A percentile compares a stretch with the other conserved stretches of the same genome.
phyloP scores from a whole-genome alignment of 257 asterid genomes.

The Solanum verrucosum region DNA sequence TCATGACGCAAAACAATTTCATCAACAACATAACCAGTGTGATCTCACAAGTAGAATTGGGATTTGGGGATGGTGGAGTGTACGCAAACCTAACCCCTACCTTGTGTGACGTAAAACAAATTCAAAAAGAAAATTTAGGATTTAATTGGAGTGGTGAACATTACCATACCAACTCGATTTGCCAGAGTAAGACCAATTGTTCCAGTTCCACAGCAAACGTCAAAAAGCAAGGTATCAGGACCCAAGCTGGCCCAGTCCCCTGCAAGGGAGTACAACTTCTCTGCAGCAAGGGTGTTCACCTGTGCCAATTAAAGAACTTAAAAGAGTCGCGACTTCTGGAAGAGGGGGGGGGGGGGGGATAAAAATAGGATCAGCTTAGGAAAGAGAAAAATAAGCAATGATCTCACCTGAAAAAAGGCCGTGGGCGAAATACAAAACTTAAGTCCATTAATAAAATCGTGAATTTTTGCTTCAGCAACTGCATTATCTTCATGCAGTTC shows the following conservation, averaged over 20 bases:
- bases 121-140: not conserved
- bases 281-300: conserved; percentile 99
- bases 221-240: conserved; percentile 88
- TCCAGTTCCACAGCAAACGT: conserved; percentile 98
- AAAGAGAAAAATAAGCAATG: not conserved
- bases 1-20: not conserved
- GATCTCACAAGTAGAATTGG: not conserved
- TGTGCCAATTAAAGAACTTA: conserved; percentile 23
- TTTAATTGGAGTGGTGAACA: conserved; percentile 26
- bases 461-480: conserved; percentile 70
- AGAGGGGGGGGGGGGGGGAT: not conserved
- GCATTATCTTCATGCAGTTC: conserved; percentile 35
- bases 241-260: conserved; percentile 97
- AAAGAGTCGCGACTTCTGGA: not conserved
- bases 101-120: not conserved
- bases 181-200: conserved; percentile 91
- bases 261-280: conserved; percentile 84
- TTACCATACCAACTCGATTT: conserved; percentile 98
- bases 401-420: conserved; percentile 89
- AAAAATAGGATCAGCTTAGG: not conserved
- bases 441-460: conserved; percentile 72
- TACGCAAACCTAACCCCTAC: not conserved
- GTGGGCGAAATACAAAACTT: conserved; percentile 85
- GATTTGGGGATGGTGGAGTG: not conserved
- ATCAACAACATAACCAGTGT: not conserved